phyloP scores from a whole-genome alignment of 768 basidiomycete species.

The Russula brevipes region DNA sequence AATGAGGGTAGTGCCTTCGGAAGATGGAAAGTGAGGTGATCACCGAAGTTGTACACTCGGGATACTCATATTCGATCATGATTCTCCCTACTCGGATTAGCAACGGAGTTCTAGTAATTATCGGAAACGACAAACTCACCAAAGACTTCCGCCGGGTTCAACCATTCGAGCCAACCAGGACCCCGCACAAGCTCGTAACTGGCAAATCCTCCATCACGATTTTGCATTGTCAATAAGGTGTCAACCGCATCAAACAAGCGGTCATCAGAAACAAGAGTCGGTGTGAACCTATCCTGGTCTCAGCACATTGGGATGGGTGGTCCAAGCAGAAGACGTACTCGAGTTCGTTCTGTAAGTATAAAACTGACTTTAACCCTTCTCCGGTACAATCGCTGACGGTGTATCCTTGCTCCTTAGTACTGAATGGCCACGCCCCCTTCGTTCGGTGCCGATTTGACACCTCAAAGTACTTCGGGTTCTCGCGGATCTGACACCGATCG shows the following conservation, averaged over 20 bases:
- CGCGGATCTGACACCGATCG: slow-evolving; percentile 63
- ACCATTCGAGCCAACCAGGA: slow-evolving; percentile 68
- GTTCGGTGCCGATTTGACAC: slow-evolving; percentile 60
- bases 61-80: slow-evolving; percentile 94
- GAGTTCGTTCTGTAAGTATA: slow-evolving; percentile 83
- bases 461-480: slow-evolving; percentile 61
- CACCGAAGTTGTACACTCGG: slow-evolving; percentile 96
- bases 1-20: slow-evolving; percentile 69
- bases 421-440: slow-evolving; percentile 78
- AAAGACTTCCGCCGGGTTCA: slow-evolving; percentile 97
- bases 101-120: neutral
- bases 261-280: slow-evolving; percentile 67
- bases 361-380: slow-evolving; percentile 86
- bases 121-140: slow-evolving; percentile 40
- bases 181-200: slow-evolving; percentile 90
- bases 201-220: slow-evolving; percentile 83
- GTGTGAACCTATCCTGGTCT: slow-evolving; percentile 50
- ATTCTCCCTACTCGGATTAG: slow-evolving; percentile 60
- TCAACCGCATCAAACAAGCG: slow-evolving; percentile 86
- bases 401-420: slow-evolving; percentile 91
- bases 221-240: slow-evolving; percentile 80
- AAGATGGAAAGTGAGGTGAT: slow-evolving; percentile 89
- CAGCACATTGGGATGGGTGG: slow-evolving; percentile 5
- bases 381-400: slow-evolving; percentile 94
- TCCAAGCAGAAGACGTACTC: slow-evolving; percentile 45